These are phyloP conservation scores for Diutina pseudorugosa DNA, from an alignment of 1,139 yeast species.

Conservation along the genomic window DNA sequence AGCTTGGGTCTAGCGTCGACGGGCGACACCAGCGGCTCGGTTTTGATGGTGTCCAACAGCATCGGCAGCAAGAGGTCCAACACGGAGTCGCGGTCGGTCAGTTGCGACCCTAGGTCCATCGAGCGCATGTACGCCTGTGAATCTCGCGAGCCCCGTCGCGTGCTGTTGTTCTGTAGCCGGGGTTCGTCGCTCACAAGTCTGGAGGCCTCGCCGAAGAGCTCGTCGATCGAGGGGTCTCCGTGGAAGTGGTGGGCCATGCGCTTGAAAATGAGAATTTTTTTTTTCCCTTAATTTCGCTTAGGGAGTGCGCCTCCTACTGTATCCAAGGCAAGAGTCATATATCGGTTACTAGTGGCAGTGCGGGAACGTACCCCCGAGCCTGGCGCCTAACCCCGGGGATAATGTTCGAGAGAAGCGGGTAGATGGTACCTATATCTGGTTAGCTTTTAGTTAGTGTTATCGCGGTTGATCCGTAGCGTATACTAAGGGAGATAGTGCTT, in stretches of 20 bases:
- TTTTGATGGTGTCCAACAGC: constrained; percentile 1
- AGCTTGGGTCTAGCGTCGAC: not conserved
- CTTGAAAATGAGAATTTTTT: not conserved
- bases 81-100: not conserved
- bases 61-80: not conserved
- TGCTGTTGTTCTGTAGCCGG: not conserved
- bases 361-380: no score
- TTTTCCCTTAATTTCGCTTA: not conserved
- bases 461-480: no score
- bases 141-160: not conserved
- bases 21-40: not conserved
- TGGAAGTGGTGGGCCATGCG: not conserved
- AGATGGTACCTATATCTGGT: no score
- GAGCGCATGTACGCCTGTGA: not conserved
- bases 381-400: no score
- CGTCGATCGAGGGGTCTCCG: constrained; percentile 1
- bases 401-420: no score
- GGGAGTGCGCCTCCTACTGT: not conserved
- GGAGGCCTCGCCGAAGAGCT: constrained; percentile 2
- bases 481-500: no score
- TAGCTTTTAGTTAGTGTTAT: no score
- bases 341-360: not conserved
- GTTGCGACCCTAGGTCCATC: not conserved
- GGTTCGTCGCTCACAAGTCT: not conserved
- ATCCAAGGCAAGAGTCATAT: not conserved